Conservation (phyloP, 164 flowering plant species). For the Warburgia ugandensis region DNA sequence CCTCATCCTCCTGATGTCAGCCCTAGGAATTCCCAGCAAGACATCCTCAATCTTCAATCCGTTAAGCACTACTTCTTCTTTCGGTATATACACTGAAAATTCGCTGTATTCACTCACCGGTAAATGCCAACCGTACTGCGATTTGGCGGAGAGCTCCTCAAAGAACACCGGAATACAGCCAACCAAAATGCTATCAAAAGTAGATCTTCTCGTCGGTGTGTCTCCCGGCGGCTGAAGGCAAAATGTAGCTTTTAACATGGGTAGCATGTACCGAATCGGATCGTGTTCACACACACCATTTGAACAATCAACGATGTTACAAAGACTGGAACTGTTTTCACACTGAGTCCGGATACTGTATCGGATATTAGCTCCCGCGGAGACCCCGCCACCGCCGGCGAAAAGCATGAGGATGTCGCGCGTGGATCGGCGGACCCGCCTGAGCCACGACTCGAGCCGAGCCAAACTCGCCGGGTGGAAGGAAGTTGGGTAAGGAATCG, state of each 20-base stretch:
- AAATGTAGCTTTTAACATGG: constrained; percentile 77
- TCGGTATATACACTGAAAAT: constrained; percentile 75
- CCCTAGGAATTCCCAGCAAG: constrained; percentile 47
- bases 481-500: constrained; percentile 82
- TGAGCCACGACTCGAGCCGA: constrained; percentile 51
- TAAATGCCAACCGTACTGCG: constrained; percentile 83
- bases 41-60: constrained; percentile 69
- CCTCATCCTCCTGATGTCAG: constrained; percentile 65
- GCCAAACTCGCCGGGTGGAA: constrained; percentile 66
- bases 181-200: constrained; percentile 74
- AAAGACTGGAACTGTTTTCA: constrained; percentile 22
- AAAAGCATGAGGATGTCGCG: constrained; percentile 58
- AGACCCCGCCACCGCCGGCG: constrained; percentile 85
- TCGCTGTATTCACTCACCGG: constrained; percentile 45
- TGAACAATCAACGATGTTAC: constrained; percentile 72
- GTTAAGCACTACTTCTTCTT: constrained; percentile 85
- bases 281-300: constrained; percentile 85
- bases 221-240: constrained; percentile 98
- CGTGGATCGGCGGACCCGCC: constrained; percentile 41
- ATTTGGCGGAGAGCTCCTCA: constrained; percentile 65
- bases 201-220: constrained; percentile 79
- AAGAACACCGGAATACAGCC: constrained; percentile 98
- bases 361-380: constrained; percentile 56
- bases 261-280: constrained; percentile 71
- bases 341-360: constrained; percentile 75